A percentile compares a stretch with the other conserved stretches of the same genome.
Evolutionary conservation across 1,139 yeast genomes (phyloP).

Genomic region (Candida dubliniensis): DNA sequence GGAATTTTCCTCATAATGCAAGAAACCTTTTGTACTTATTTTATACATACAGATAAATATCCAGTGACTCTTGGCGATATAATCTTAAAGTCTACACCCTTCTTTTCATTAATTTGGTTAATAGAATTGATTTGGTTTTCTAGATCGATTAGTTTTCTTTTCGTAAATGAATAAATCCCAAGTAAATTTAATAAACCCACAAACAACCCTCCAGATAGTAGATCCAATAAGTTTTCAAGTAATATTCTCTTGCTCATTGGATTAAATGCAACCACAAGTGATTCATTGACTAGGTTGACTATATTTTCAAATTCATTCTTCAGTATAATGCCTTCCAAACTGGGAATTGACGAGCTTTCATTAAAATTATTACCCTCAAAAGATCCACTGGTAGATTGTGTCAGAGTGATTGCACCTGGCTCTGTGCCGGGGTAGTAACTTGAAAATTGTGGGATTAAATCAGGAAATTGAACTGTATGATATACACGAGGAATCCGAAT

Average conservation of each 20-base stretch:
- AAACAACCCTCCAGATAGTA: constrained; percentile 43
- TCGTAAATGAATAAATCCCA: constrained; percentile 23
- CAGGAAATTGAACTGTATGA: constrained; percentile 26
- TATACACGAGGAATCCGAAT: constrained; percentile 63
- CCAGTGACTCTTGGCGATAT: constrained; percentile 60
- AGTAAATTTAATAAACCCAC: constrained; percentile 21
- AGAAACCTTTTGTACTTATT: neutral
- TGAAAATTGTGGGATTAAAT: constrained; percentile 61
- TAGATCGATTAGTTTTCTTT: constrained; percentile 33
- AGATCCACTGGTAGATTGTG: constrained; percentile 27
- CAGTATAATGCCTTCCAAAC: constrained; percentile 40
- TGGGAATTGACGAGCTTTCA: constrained; percentile 53
- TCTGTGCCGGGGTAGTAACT: constrained; percentile 60
- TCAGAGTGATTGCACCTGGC: constrained; percentile 55
- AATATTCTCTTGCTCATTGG: constrained; percentile 37
- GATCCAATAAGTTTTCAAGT: constrained; percentile 44
- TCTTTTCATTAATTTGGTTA: constrained; percentile 33
- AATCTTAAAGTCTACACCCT: constrained; percentile 30
- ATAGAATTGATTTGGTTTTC: constrained; percentile 46
- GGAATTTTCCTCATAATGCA: neutral
- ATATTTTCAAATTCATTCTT: constrained; percentile 40
- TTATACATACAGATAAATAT: constrained; percentile 53
- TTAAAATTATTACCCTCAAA: constrained; percentile 50
- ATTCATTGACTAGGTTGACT: constrained; percentile 45
- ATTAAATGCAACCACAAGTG: constrained; percentile 40